These are phyloP conservation scores for Aspergillus novofumigatus DNA, from an alignment of 2,329 filamentous ascomycete species.

Conservation along the genomic window DNA sequence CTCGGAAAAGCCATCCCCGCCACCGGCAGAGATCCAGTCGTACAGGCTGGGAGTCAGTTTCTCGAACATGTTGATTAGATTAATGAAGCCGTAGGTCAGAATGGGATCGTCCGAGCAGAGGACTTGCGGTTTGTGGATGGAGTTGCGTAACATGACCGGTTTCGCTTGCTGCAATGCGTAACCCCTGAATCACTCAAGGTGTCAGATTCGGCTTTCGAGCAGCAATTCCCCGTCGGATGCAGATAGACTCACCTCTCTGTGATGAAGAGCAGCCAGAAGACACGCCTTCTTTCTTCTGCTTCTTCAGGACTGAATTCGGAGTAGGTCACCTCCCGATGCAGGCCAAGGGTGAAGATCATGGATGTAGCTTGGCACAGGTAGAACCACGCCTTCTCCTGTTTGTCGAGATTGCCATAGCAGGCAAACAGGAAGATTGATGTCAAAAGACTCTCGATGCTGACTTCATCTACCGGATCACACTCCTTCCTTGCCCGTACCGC, in stretches of 20 bases:
- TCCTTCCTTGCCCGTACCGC: constrained; percentile 44
- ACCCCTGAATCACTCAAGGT: constrained; percentile 43
- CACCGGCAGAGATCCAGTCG: constrained; percentile 36
- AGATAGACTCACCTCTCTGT: constrained; percentile 57
- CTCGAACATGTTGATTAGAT: constrained; percentile 38
- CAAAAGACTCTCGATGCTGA: constrained; percentile 44
- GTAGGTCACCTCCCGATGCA: constrained; percentile 50
- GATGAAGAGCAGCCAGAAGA: constrained; percentile 71
- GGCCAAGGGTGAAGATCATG: constrained; percentile 46
- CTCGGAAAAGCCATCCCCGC: constrained; percentile 26
- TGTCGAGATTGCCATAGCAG: constrained; percentile 65
- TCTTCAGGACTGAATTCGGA: constrained; percentile 47
- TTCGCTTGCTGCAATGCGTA: constrained; percentile 68
- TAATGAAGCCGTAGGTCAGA: constrained; percentile 38
- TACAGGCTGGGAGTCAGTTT: constrained; percentile 35
- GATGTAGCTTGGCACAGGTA: constrained; percentile 73
- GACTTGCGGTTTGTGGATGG: constrained; percentile 60
- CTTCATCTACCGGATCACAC: constrained; percentile 38
- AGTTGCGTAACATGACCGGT: constrained; percentile 66
- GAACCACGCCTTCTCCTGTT: constrained; percentile 75
- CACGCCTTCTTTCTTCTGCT: constrained; percentile 58
- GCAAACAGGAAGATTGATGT: constrained; percentile 79
- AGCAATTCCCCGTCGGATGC: neutral
- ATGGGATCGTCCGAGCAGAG: constrained; percentile 54
- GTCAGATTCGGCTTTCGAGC: neutral